These are phyloP conservation scores for Lepiota venenata DNA, from an alignment of 768 basidiomycete species.

Conservation along the genomic window DNA sequence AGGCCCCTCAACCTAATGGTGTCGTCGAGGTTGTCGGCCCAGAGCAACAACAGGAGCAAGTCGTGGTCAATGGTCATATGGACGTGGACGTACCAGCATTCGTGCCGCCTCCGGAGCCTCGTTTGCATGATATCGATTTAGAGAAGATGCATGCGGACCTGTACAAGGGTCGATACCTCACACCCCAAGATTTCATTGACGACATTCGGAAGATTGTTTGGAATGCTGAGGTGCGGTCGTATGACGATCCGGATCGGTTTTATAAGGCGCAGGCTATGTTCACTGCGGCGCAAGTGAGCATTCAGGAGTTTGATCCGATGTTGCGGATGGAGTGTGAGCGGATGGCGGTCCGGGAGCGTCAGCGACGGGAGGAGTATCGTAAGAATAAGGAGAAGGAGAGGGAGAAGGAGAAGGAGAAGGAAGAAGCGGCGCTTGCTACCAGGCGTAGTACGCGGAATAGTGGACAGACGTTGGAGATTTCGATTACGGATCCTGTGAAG, in stretches of 20 bases:
- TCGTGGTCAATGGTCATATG: constrained; percentile 16
- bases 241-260: constrained; percentile 71
- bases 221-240: constrained; percentile 54
- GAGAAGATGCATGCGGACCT: constrained; percentile 87
- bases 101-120: constrained; percentile 33
- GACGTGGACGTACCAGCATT: background rate
- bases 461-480: constrained; percentile 66
- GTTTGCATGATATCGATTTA: constrained; percentile 83
- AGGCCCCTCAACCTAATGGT: constrained; percentile 41
- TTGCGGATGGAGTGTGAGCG: constrained; percentile 83
- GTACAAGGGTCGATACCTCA: constrained; percentile 82
- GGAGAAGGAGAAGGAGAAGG: constrained; percentile 30
- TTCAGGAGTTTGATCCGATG: constrained; percentile 79
- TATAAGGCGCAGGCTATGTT: constrained; percentile 88
- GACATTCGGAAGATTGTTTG: constrained; percentile 81
- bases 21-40: constrained; percentile 38
- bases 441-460: constrained; percentile 72
- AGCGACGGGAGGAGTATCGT: constrained; percentile 56
- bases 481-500: constrained; percentile 71
- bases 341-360: constrained; percentile 76
- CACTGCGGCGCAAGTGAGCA: constrained; percentile 79
- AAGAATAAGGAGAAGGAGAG: constrained; percentile 46
- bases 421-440: constrained; percentile 29
- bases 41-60: constrained; percentile 33
- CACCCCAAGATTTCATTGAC: constrained; percentile 83